Evolutionary conservation across 2,329 filamentous ascomycete species (phyloP).

Genomic region (Aspergillus sp.): DNA sequence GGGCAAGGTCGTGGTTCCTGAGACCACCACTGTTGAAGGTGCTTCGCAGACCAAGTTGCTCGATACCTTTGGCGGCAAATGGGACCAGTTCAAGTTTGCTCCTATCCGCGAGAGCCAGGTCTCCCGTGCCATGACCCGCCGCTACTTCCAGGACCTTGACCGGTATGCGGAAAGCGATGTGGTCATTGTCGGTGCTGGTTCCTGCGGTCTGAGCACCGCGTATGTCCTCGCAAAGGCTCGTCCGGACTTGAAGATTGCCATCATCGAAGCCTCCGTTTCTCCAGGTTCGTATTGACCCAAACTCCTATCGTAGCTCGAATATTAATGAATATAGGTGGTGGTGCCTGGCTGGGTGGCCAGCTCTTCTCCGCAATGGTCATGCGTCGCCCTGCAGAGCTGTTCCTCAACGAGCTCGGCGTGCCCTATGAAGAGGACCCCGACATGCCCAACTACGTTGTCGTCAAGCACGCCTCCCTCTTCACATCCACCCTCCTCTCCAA

Average conservation of each 20-base stretch:
- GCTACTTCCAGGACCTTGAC: slow-evolving; percentile 91
- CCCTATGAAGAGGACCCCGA: slow-evolving; percentile 87
- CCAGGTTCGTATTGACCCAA: slow-evolving; percentile 55
- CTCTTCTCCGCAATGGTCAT: slow-evolving; percentile 96
- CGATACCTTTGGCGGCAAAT: slow-evolving; percentile 72
- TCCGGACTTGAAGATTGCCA: slow-evolving; percentile 88
- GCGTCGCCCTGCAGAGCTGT: slow-evolving; percentile 87
- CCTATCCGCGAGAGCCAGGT: slow-evolving; percentile 92
- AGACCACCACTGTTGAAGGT: slow-evolving; percentile 43
- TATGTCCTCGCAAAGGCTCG: slow-evolving; percentile 83
- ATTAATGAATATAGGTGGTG: slow-evolving; percentile 62
- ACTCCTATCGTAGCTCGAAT: neutral
- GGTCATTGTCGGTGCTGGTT: slow-evolving; percentile 89
- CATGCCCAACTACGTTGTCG: slow-evolving; percentile 84
- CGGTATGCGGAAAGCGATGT: slow-evolving; percentile 89
- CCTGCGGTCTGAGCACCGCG: slow-evolving; percentile 81
- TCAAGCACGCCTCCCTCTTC: slow-evolving; percentile 92
- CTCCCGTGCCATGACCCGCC: slow-evolving; percentile 88
- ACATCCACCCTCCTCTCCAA: slow-evolving; percentile 84
- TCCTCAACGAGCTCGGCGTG: slow-evolving; percentile 79
- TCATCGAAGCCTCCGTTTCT: slow-evolving; percentile 85
- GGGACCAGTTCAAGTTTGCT: slow-evolving; percentile 80
- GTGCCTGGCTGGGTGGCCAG: slow-evolving; percentile 91
- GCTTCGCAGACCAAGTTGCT: slow-evolving; percentile 59
- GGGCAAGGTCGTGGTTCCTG: slow-evolving; percentile 50